phyloP scores from a whole-genome alignment of 108 stramenopile species.

The Heterococcus sp. region DNA sequence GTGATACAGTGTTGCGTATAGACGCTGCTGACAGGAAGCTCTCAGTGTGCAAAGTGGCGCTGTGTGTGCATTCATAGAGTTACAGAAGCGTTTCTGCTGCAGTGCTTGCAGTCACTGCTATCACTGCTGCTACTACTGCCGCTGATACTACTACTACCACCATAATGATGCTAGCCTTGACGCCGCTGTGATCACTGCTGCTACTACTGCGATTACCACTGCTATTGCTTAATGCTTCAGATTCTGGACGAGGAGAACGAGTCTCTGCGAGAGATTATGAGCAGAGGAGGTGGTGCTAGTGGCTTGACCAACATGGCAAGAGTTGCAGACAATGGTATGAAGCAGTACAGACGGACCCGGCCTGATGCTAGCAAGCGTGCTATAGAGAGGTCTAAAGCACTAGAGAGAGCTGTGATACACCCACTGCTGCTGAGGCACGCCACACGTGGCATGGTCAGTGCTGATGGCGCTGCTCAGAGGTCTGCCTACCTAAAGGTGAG shows the following conservation, averaged over 20 bases:
- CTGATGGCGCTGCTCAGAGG: background rate
- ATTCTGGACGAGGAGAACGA: conserved; percentile 85
- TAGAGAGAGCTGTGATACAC: conserved; percentile 31
- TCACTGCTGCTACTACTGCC: background rate
- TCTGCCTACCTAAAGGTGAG: background rate
- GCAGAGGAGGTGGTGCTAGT: background rate
- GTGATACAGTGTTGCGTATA: no score
- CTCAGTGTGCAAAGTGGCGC: no score
- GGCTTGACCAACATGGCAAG: background rate
- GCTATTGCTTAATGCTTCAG: conserved; percentile 61
- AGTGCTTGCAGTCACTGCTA: background rate
- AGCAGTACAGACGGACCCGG: conserved; percentile 86
- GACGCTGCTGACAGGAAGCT: no score
- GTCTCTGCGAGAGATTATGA: conserved; percentile 64
- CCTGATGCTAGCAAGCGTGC: conserved; percentile 69
- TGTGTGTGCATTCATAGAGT: no score
- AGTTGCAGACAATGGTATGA: conserved; percentile 68
- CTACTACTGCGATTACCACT: background rate
- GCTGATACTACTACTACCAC: no score
- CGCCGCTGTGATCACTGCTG: no score
- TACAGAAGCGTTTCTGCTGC: background rate
- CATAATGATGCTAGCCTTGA: no score
- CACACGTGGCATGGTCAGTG: conserved; percentile 26
- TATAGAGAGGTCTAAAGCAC: conserved; percentile 14
- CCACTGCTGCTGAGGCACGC: conserved; percentile 25